phyloP scores from a whole-genome alignment of 2,329 filamentous ascomycete genomes.

The Claviceps capensis region DNA sequence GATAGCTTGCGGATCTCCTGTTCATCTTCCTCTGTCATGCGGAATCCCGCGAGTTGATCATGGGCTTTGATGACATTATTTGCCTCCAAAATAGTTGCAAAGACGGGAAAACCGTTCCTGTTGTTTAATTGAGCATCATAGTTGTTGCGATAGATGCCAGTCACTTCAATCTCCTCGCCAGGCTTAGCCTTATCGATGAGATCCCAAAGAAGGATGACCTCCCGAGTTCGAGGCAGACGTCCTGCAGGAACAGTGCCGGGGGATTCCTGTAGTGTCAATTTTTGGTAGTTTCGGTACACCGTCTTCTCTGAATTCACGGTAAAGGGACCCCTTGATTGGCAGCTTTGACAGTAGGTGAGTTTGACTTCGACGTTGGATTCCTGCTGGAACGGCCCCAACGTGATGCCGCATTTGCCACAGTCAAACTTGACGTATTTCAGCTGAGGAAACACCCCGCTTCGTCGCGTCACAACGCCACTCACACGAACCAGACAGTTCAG shows the following conservation, averaged over 20 bases:
- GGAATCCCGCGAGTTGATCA: conserved; percentile 92
- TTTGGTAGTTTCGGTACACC: conserved; percentile 97
- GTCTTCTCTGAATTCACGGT: conserved; percentile 95
- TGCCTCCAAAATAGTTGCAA: conserved; percentile 92
- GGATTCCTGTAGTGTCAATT: conserved; percentile 90
- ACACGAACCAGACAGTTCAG: conserved; percentile 92
- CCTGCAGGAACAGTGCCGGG: conserved; percentile 93
- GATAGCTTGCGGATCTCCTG: conserved; percentile 78
- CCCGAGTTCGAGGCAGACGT: conserved; percentile 80
- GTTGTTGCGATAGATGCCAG: conserved; percentile 94
- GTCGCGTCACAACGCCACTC: conserved; percentile 84
- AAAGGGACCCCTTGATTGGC: conserved; percentile 89
- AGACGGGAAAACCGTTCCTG: conserved; percentile 96
- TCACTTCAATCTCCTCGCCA: conserved; percentile 94
- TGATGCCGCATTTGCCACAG: conserved; percentile 83
- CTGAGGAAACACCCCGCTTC: conserved; percentile 92
- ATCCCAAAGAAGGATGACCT: conserved; percentile 93
- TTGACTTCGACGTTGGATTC: conserved; percentile 95
- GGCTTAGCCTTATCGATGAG: conserved; percentile 94
- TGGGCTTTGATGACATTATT: conserved; percentile 96
- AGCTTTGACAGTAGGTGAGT: conserved; percentile 91
- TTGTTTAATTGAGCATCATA: conserved; percentile 97
- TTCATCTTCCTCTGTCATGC: conserved; percentile 89
- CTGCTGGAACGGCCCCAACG: conserved; percentile 90
- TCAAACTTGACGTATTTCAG: conserved; percentile 98